Evolutionary conservation across 371 early-diverging fungal species (phyloP).

Genomic region (Aphelidium insulamus): DNA sequence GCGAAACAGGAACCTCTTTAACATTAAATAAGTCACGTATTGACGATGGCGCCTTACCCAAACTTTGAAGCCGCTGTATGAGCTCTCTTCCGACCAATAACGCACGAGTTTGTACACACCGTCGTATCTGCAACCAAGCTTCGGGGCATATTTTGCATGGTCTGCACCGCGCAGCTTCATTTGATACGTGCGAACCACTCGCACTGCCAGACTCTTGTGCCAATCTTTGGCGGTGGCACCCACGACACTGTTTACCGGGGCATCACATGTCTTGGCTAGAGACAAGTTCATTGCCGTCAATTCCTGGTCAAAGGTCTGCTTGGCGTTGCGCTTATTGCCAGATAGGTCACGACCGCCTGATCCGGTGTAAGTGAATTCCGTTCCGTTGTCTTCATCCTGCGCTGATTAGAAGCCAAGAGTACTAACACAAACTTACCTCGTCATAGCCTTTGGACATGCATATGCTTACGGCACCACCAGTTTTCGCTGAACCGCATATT

Average conservation of each 20-base stretch:
- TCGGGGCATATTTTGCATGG: slow-evolving; percentile 21
- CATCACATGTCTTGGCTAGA: slow-evolving; percentile 27
- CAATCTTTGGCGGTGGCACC: slow-evolving; percentile 26
- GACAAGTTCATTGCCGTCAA: slow-evolving; percentile 20
- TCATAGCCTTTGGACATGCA: too few relatives aligned
- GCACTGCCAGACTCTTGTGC: slow-evolving; percentile 24
- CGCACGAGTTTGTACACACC: slow-evolving; percentile 34
- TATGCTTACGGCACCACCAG: too few relatives aligned
- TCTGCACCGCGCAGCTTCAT: slow-evolving; percentile 10
- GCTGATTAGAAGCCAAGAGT: slow-evolving; percentile 23
- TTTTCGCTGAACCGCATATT: slow-evolving; percentile 16
- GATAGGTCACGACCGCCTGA: slow-evolving; percentile 20
- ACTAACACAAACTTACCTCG: slow-evolving; percentile 26
- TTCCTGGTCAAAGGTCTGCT: slow-evolving; percentile 19
- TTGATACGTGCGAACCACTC: slow-evolving; percentile 25
- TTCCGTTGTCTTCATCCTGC: slow-evolving; percentile 29
- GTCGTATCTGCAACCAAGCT: slow-evolving; percentile 32
- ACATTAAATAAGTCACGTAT: slow-evolving; percentile 7
- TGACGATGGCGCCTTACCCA: slow-evolving; percentile 5
- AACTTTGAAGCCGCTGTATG: slow-evolving; percentile 6
- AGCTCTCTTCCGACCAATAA: slow-evolving; percentile 34
- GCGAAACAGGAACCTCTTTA: slow-evolving; percentile 27
- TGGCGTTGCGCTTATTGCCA: slow-evolving; percentile 16
- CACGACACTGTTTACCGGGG: slow-evolving; percentile 9
- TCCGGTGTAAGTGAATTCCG: slow-evolving; percentile 28